Evolutionary conservation across 345 rosid genomes (phyloP).

Genomic region (Brassica juncea): DNA sequence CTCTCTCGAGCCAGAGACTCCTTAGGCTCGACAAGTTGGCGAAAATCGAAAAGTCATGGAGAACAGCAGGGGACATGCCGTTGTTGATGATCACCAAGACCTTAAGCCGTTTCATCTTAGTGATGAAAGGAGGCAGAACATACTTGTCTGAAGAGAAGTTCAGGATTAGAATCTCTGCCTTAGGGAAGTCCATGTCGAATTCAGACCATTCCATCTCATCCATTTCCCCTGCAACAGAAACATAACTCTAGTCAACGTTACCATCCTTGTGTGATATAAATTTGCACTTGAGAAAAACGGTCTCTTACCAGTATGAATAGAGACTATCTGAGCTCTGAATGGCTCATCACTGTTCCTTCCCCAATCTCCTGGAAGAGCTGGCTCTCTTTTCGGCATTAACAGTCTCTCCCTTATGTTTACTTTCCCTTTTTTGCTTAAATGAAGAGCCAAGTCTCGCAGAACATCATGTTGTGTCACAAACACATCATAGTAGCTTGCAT

Average conservation of each 20-base stretch:
- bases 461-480: constrained; percentile 87
- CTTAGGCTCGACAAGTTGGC: constrained; percentile 53
- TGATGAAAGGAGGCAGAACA: constrained; percentile 76
- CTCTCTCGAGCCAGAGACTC: constrained; percentile 90
- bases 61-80: constrained; percentile 52
- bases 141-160: constrained; percentile 66
- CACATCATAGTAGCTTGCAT: constrained; percentile 70
- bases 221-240: constrained; percentile 61
- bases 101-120: constrained; percentile 69
- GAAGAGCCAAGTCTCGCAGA: constrained; percentile 81
- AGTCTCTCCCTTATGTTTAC: constrained; percentile 35
- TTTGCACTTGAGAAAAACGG: not conserved
- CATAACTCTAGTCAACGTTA: constrained; percentile 3
- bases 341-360: no score
- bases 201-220: constrained; percentile 77
- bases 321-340: constrained; percentile 47
- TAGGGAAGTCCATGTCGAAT: constrained; percentile 68
- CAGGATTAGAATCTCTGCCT: constrained; percentile 82
- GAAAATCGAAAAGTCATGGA: constrained; percentile 58
- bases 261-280: constrained; percentile 9
- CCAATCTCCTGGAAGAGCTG: no score
- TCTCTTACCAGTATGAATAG: constrained; percentile 71
- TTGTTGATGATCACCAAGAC: constrained; percentile 75
- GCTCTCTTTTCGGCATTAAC: no score
- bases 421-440: constrained; percentile 50